A percentile compares a stretch with the other conserved stretches of the same genome.
Conservation (phyloP, 805 yeast species). For the Teunomyces barrocoloradensis region DNA sequence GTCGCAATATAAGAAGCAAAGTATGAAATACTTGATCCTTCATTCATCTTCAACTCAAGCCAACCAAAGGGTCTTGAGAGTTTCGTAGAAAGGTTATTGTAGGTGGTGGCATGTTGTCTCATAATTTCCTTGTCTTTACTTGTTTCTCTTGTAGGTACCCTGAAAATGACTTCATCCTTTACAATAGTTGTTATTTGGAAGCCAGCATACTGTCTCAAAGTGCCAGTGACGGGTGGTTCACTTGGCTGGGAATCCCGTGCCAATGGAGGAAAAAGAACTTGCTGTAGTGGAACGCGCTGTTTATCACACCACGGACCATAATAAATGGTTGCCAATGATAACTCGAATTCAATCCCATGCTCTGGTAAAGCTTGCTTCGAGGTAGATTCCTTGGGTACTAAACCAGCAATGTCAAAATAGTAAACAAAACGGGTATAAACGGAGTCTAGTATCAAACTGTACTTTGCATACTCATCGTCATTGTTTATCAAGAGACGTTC, state of each 20-base stretch:
- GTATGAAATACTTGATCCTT: slow-evolving; percentile 48
- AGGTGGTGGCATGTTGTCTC: slow-evolving; percentile 7
- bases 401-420: slow-evolving; percentile 72
- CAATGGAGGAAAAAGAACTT: slow-evolving; percentile 63
- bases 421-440: slow-evolving; percentile 53
- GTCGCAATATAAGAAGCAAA: slow-evolving; percentile 54
- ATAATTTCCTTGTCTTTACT: slow-evolving; percentile 61
- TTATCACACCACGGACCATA: slow-evolving; percentile 98
- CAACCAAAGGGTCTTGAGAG: slow-evolving; percentile 79
- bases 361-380: slow-evolving; percentile 43
- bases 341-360: slow-evolving; percentile 55
- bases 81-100: slow-evolving; percentile 9
- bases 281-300: slow-evolving; percentile 65
- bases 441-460: slow-evolving; percentile 65
- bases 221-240: slow-evolving; percentile 43
- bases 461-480: slow-evolving; percentile 79
- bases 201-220: slow-evolving; percentile 52
- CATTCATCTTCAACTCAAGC: slow-evolving; percentile 69
- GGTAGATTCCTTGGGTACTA: slow-evolving; percentile 2
- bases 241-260: slow-evolving; percentile 52
- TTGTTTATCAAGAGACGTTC: slow-evolving; percentile 29
- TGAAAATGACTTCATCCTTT: slow-evolving; percentile 61
- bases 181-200: slow-evolving; percentile 56
- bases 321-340: slow-evolving; percentile 63
- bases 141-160: slow-evolving; percentile 81